Conservation (phyloP, 441 rosid species). For the Bocquillonia castaneifolia region DNA sequence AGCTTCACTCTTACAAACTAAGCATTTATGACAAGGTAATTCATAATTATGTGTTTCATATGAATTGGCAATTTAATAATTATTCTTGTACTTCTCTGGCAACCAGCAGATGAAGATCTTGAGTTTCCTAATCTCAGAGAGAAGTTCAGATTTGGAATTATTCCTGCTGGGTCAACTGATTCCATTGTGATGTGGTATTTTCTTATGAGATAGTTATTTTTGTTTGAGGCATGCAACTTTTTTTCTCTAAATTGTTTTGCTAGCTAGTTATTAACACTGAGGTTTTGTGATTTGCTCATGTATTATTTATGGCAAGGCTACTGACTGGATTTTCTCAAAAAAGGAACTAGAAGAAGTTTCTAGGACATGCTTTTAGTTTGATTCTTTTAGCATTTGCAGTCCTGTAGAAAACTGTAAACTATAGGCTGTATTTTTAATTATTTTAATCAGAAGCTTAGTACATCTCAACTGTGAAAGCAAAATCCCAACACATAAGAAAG, state of each 20-base stretch:
- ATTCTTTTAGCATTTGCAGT: neutral
- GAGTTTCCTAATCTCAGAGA: conserved; percentile 41
- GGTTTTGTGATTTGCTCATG: neutral
- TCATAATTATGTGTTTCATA: neutral
- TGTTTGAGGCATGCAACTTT: conserved; percentile 10
- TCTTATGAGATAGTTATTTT: conserved; percentile 9
- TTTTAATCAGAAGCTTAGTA: conserved; percentile 1
- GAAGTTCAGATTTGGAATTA: conserved; percentile 68
- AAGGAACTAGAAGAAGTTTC: neutral
- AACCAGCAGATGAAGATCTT: conserved; percentile 38
- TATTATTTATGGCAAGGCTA: neutral
- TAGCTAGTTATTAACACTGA: neutral
- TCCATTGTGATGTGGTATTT: conserved; percentile 80
- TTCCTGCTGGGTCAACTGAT: conserved; percentile 93
- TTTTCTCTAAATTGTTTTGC: neutral
- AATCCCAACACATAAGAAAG: neutral
- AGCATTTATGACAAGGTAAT: neutral
- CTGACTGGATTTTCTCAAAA: neutral
- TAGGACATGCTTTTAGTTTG: neutral
- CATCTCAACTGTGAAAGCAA: neutral
- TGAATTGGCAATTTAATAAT: conserved; percentile 14
- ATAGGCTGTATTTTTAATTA: too few relatives aligned
- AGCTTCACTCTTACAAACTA: conserved; percentile 12
- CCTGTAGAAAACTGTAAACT: neutral
- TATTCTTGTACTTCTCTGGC: conserved; percentile 25